A percentile compares a stretch with the other conserved stretches of the same genome.
These are phyloP conservation scores for Xerocomus potaroensis DNA, from an alignment of 768 basidiomycete species.

Conservation along the genomic window DNA sequence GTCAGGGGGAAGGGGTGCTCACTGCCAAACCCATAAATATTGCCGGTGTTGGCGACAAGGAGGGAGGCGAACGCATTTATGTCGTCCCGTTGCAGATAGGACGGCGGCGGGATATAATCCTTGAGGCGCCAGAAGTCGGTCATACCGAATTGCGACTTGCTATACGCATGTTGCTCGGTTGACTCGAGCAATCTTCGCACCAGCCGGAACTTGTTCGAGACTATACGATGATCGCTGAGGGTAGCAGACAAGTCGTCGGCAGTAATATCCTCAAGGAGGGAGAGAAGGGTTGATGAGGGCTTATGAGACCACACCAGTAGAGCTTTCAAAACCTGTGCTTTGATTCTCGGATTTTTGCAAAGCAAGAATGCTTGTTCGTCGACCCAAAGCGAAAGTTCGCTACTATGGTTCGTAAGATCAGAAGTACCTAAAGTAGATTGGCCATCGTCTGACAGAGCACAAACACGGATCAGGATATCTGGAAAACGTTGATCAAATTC, in stretches of 20 bases:
- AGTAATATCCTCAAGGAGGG: constrained; percentile 43
- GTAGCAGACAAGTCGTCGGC: constrained; percentile 46
- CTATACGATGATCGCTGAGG: constrained; percentile 55
- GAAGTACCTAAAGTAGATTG: constrained; percentile 30
- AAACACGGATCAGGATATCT: constrained; percentile 66
- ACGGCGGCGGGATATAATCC: constrained; percentile 58
- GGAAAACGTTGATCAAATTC: constrained; percentile 52
- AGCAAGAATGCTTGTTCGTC: constrained; percentile 50
- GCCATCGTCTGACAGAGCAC: constrained; percentile 56
- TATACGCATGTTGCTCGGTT: constrained; percentile 36
- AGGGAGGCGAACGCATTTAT: constrained; percentile 69
- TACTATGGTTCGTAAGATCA: constrained; percentile 34
- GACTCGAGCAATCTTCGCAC: constrained; percentile 60
- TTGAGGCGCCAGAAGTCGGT: constrained; percentile 84
- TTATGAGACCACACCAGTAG: constrained; percentile 75
- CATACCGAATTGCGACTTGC: constrained; percentile 45
- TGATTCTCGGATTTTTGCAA: constrained; percentile 34
- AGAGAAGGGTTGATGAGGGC: constrained; percentile 44
- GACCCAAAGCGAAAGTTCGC: constrained; percentile 58
- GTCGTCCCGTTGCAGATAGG: constrained; percentile 60
- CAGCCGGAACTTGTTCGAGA: constrained; percentile 73
- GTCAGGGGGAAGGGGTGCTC: constrained; percentile 44
- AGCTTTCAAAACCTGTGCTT: constrained; percentile 46
- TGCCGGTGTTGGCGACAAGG: constrained; percentile 54
- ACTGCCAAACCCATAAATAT: constrained; percentile 56